Conservation (phyloP, 2,329 filamentous ascomycete genomes). For the Hymenoscyphus occultus region DNA sequence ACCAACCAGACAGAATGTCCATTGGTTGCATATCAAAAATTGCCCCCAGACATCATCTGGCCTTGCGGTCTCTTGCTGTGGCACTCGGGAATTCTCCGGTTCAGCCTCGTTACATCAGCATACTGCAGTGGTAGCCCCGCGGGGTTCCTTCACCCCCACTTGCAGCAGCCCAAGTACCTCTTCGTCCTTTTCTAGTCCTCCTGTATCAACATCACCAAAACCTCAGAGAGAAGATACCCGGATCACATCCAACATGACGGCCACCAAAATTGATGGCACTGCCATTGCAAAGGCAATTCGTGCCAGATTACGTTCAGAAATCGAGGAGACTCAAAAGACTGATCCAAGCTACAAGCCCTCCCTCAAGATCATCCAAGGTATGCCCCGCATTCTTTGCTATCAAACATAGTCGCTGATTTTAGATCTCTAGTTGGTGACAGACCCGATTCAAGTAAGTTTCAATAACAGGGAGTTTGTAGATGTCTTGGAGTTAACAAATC, state of each 20-base stretch:
- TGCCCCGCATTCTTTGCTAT: background rate
- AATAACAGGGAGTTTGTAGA: background rate
- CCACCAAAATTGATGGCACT: slow-evolving; percentile 90
- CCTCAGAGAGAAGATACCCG: slow-evolving; percentile 44
- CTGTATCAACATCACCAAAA: slow-evolving; percentile 12
- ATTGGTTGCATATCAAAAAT: background rate
- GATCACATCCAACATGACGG: slow-evolving; percentile 68
- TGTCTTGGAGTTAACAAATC: background rate
- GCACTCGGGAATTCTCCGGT: background rate
- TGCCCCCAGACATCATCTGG: background rate
- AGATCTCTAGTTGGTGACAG: slow-evolving; percentile 72
- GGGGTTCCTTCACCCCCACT: slow-evolving; percentile 29
- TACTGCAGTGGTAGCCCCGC: slow-evolving; percentile 22
- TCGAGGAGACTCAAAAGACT: slow-evolving; percentile 72
- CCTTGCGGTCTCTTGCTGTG: background rate
- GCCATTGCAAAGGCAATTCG: slow-evolving; percentile 91
- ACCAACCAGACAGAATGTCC: background rate
- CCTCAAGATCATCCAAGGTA: slow-evolving; percentile 93
- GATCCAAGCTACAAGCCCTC: slow-evolving; percentile 88
- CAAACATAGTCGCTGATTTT: slow-evolving; percentile 23
- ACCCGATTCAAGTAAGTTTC: slow-evolving; percentile 77
- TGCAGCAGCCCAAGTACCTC: slow-evolving; percentile 5
- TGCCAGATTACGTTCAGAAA: slow-evolving; percentile 74
- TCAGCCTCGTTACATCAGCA: slow-evolving; percentile 10
- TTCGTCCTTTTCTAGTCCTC: slow-evolving; percentile 7